These are phyloP conservation scores for Xylariaceae sp. DNA, from an alignment of 2,329 filamentous ascomycete species.

Conservation along the genomic window DNA sequence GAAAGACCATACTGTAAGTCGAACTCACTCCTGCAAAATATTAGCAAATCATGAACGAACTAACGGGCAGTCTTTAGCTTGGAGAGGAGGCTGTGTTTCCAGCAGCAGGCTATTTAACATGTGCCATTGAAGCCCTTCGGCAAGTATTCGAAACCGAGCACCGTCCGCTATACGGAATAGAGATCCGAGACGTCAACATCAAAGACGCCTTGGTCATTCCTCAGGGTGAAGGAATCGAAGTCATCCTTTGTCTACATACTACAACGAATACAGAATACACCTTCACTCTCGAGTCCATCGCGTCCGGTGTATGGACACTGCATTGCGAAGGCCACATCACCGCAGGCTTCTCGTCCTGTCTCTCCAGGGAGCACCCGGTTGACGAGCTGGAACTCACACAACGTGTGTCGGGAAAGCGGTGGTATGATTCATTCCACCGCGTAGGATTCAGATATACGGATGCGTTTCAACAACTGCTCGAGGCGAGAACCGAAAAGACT, in stretches of 20 bases:
- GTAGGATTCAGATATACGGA: constrained; percentile 22
- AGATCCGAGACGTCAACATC: constrained; percentile 22
- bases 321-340: constrained; percentile 17
- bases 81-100: constrained; percentile 33
- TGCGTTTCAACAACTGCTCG: constrained; percentile 16
- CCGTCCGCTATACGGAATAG: constrained; percentile 3
- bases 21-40: too few species aligned
- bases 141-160: constrained; percentile 18
- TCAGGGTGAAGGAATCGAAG: constrained; percentile 20
- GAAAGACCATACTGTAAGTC: constrained; percentile 29
- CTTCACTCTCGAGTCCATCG: constrained; percentile 19
- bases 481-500: constrained; percentile 11
- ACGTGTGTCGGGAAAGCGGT: constrained; percentile 14
- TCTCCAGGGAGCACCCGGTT: constrained; percentile 5
- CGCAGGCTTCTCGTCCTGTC: neutral
- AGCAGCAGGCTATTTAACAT: constrained; percentile 33
- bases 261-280: constrained; percentile 8
- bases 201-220: constrained; percentile 23
- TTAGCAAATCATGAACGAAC: too few species aligned
- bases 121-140: constrained; percentile 35
- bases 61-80: constrained; percentile 17
- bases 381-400: constrained; percentile 11
- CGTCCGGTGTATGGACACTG: constrained; percentile 13
- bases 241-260: constrained; percentile 10
- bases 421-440: constrained; percentile 17